These are phyloP conservation scores for Trypanosoma rangeli DNA, from an alignment of 208 protist genomes.

Conservation along the genomic window DNA sequence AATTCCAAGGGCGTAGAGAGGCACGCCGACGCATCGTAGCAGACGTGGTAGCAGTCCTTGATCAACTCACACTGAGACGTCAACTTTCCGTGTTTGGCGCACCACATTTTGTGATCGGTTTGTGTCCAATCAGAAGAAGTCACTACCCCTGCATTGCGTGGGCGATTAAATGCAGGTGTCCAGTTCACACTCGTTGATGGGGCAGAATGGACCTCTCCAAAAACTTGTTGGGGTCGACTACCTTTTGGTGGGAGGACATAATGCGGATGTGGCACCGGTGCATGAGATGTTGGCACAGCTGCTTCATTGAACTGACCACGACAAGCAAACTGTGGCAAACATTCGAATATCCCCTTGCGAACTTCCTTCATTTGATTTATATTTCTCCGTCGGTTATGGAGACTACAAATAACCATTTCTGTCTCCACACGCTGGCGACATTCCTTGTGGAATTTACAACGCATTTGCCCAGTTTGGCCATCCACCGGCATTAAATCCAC, in stretches of 20 bases:
- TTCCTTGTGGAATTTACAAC: conserved; percentile 67
- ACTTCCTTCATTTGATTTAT: conserved; percentile 73
- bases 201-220: conserved; percentile 7
- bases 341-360: conserved; percentile 68
- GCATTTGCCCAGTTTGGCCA: conserved; percentile 51
- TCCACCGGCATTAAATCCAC: conserved; percentile 66
- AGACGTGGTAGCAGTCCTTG: conserved; percentile 80
- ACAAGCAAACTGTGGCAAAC: conserved; percentile 51
- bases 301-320: conserved; percentile 34
- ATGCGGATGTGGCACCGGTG: not conserved
- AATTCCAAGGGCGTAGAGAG: conserved; percentile 75
- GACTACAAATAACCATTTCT: conserved; percentile 50
- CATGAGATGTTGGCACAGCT: not conserved
- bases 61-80: conserved; percentile 50
- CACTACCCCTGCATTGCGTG: conserved; percentile 12
- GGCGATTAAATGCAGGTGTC: conserved; percentile 21
- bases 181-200: conserved; percentile 8
- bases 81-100: conserved; percentile 81
- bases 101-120: conserved; percentile 60
- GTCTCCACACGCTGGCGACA: conserved; percentile 42
- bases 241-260: conserved; percentile 15
- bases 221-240: conserved; percentile 25
- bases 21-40: conserved; percentile 66
- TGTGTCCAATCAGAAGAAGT: conserved; percentile 24
- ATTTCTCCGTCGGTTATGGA: conserved; percentile 68